phyloP scores from a whole-genome alignment of 768 basidiomycete species.

The Fistulinella prunicolor region DNA sequence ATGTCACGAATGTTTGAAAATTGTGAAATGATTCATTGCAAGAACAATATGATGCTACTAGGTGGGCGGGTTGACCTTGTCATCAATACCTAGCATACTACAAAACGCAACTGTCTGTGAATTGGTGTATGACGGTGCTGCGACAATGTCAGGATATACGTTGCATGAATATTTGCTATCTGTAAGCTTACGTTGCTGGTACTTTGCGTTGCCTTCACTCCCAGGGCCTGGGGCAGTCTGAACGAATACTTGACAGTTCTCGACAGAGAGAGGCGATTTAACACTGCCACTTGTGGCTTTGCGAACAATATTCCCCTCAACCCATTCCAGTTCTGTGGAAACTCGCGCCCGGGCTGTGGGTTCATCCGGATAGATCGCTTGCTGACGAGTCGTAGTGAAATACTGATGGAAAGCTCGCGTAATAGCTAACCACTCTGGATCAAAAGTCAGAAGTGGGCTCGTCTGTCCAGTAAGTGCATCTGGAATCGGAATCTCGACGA shows the following conservation, averaged over 20 bases:
- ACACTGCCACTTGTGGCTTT: slow-evolving; percentile 1
- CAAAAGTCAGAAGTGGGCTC: slow-evolving; percentile 56
- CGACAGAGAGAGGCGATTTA: slow-evolving; percentile 33
- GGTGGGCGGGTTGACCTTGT: slow-evolving; percentile 52
- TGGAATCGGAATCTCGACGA: slow-evolving; percentile 56
- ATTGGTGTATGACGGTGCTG: slow-evolving; percentile 79
- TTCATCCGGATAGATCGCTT: slow-evolving; percentile 57
- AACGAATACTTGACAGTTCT: slow-evolving; percentile 62
- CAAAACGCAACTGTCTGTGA: slow-evolving; percentile 90
- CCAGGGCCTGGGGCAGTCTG: slow-evolving; percentile 60
- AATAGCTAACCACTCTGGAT: slow-evolving; percentile 94
- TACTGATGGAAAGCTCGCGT: slow-evolving; percentile 81
- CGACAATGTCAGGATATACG: slow-evolving; percentile 2
- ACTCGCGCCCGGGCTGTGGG: slow-evolving; percentile 53
- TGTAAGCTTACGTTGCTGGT: slow-evolving; percentile 36
- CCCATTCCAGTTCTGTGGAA: slow-evolving; percentile 61
- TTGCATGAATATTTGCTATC: background rate
- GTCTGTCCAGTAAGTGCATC: slow-evolving; percentile 11
- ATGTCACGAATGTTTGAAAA: too few species aligned
- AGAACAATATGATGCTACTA: too few species aligned
- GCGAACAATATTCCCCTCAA: slow-evolving; percentile 51
- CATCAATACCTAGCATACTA: slow-evolving; percentile 70
- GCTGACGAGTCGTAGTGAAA: slow-evolving; percentile 53
- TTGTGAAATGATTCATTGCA: too few species aligned
- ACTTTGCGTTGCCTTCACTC: slow-evolving; percentile 38